These are phyloP conservation scores for Cyathus striatus DNA, from an alignment of 768 basidiomycete species.

Conservation along the genomic window DNA sequence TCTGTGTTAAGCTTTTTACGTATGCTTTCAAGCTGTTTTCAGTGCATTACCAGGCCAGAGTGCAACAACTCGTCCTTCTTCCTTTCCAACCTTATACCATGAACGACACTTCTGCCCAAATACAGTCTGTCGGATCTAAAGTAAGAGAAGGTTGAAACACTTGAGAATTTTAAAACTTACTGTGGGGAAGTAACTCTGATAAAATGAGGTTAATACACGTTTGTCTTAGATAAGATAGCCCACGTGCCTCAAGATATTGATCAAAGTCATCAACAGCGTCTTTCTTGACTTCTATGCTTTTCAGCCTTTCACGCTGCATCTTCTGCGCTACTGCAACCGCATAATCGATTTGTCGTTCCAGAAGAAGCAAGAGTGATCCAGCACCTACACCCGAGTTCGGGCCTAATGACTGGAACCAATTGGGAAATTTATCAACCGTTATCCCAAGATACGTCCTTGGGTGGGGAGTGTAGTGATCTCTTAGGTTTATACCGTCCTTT, in stretches of 20 bases:
- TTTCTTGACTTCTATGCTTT: constrained; percentile 53
- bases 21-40: not conserved
- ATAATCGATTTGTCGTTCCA: constrained; percentile 56
- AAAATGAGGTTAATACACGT: constrained; percentile 4
- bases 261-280: constrained; percentile 62
- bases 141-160: constrained; percentile 1
- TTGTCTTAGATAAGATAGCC: not conserved
- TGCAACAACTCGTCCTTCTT: constrained; percentile 50
- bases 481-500: constrained; percentile 44
- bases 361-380: constrained; percentile 48
- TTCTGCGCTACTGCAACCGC: constrained; percentile 50
- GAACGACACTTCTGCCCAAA: constrained; percentile 53
- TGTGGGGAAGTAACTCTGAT: constrained; percentile 41
- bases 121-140: constrained; percentile 37
- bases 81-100: constrained; percentile 62
- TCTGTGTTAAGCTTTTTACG: not conserved
- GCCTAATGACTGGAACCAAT: constrained; percentile 54
- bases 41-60: constrained; percentile 50
- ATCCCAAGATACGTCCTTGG: constrained; percentile 56
- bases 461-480: constrained; percentile 49
- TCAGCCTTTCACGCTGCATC: constrained; percentile 57
- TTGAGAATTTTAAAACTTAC: too few species aligned
- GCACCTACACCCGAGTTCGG: constrained; percentile 54
- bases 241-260: constrained; percentile 47
- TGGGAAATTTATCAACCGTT: constrained; percentile 63